Base-by-base conservation (phyloP, 768 basidiomycete genomes). In the Mrakia blollopis region DNA sequence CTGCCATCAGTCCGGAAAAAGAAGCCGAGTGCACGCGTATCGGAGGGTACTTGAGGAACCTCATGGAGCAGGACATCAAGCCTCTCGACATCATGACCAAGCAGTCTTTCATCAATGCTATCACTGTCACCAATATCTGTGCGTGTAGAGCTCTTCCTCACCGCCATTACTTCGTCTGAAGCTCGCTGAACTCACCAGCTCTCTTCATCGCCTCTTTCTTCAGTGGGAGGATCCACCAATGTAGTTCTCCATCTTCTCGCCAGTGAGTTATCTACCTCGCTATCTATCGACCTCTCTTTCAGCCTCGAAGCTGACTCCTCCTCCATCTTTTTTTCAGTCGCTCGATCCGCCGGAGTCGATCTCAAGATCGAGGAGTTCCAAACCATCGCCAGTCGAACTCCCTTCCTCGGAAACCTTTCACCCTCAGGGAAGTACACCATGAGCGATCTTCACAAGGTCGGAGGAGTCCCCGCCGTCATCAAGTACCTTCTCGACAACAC, bases 351-450 rank as follows among this genome's bases (percentile, higher is more conserved):
- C 10, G 70, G 54, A 28, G 70, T 52, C 44, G 44, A 50, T 4
- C 70, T 52, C 28, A 72, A 72, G 21, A 72, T 72, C 50, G 47
- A 52, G 23, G 70, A 72, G 50, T 72, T 72, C 54, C 47, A 72
- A 21, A 28, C 32, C 44, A 72, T 72, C 47, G 70, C 50, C 14
- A 14, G 9, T 28, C n/a, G 54, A 23, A 60, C 54, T 6, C 70
- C 70, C 61, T 16, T 18, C 16, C 47, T 75, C 50, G 63, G 72
- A 32, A 47, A 79, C 71, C 72, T 74, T 80, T 52, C 8, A 84
- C 92, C 92, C 23, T 92, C 92, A 10, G 93, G 92, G 35, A 89
- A 89, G 84, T 94, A 92, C 83, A 89, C 90, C 81, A 94, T 94
- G 92, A 91, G 93, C 83, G 93, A 95, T 80, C 87, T 94, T 65